Evolutionary conservation across 116 monocot genomes (phyloP).

Genomic region (Dioscorea cayenensis): DNA sequence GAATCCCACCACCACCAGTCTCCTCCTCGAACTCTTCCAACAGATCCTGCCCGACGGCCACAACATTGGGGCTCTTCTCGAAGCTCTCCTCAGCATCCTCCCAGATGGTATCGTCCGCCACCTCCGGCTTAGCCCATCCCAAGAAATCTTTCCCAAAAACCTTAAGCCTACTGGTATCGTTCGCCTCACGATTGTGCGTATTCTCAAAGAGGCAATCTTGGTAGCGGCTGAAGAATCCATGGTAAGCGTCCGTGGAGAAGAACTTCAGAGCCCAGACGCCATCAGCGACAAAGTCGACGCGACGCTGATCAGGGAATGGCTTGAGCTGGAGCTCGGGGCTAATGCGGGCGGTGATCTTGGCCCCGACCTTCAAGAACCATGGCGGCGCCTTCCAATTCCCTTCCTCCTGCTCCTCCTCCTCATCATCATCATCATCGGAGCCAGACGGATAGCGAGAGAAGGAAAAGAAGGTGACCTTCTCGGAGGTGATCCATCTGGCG

Average conservation of each 20-base stretch:
- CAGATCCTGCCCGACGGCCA: slow-evolving; percentile 17
- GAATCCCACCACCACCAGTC: slow-evolving; percentile 61
- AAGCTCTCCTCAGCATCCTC: slow-evolving; percentile 76
- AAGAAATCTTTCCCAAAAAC: slow-evolving; percentile 90
- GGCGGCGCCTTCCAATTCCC: not conserved
- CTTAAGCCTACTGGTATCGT: slow-evolving; percentile 48
- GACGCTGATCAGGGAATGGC: slow-evolving; percentile 69
- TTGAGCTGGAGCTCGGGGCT: slow-evolving; percentile 67
- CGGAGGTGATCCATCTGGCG: slow-evolving; percentile 74
- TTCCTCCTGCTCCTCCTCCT: not conserved
- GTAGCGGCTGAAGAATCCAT: slow-evolving; percentile 39
- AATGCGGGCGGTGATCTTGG: slow-evolving; percentile 56
- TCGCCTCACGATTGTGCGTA: slow-evolving; percentile 53
- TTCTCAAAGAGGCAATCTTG: slow-evolving; percentile 76
- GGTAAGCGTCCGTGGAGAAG: slow-evolving; percentile 29
- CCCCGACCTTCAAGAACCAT: slow-evolving; percentile 67
- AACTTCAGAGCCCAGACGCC: slow-evolving; percentile 97
- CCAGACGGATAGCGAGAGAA: slow-evolving; percentile 27
- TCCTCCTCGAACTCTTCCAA: slow-evolving; percentile 93
- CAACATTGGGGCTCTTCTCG: slow-evolving; percentile 24
- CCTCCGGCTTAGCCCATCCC: slow-evolving; percentile 74
- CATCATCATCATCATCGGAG: slow-evolving; percentile 2
- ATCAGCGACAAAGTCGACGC: slow-evolving; percentile 81
- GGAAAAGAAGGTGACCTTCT: slow-evolving; percentile 46
- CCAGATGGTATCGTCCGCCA: slow-evolving; percentile 84